Evolutionary conservation across 352 stramenopile genomes (phyloP).

Genomic region (Phytophthora sp.): DNA sequence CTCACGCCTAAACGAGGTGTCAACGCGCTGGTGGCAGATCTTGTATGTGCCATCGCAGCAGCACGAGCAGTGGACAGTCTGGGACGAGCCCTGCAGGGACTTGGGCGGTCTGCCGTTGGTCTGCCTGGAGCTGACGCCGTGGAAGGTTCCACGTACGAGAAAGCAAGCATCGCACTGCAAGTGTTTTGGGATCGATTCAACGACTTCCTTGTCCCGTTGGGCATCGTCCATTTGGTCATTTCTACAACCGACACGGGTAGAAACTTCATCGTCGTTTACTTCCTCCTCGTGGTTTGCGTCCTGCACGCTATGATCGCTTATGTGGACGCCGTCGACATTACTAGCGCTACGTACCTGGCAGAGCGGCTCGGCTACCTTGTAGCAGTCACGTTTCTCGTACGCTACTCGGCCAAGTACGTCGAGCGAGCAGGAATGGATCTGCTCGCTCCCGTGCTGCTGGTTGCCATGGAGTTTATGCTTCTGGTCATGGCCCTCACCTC

Average conservation of each 20-base stretch:
- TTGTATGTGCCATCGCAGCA: conserved; percentile 32
- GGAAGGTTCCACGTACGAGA: conserved; percentile 24
- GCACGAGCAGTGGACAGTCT: conserved; percentile 34
- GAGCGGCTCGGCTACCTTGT: conserved; percentile 40
- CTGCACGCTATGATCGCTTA: conserved; percentile 39
- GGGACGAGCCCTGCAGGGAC: conserved; percentile 26
- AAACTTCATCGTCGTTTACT: conserved; percentile 40
- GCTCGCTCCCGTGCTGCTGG: conserved; percentile 31
- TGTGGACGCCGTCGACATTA: conserved; percentile 38
- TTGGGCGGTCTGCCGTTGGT: conserved; percentile 19
- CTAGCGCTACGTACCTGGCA: conserved; percentile 20
- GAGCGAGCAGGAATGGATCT: conserved; percentile 30
- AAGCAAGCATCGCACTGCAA: conserved; percentile 37
- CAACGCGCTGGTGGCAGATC: conserved; percentile 33
- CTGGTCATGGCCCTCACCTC: conserved; percentile 21
- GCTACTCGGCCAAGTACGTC: conserved; percentile 27
- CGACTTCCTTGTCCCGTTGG: conserved; percentile 36
- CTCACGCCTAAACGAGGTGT: conserved; percentile 29
- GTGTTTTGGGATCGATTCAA: conserved; percentile 45
- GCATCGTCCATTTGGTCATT: conserved; percentile 37
- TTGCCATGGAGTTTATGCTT: conserved; percentile 28
- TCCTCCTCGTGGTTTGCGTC: conserved; percentile 37
- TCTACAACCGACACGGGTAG: conserved; percentile 26
- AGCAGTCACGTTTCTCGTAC: conserved; percentile 29
- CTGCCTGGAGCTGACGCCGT: conserved; percentile 19